Evolutionary conservation across 805 yeast genomes (phyloP).

Genomic region (Cyberlindnera misumaiensis): DNA sequence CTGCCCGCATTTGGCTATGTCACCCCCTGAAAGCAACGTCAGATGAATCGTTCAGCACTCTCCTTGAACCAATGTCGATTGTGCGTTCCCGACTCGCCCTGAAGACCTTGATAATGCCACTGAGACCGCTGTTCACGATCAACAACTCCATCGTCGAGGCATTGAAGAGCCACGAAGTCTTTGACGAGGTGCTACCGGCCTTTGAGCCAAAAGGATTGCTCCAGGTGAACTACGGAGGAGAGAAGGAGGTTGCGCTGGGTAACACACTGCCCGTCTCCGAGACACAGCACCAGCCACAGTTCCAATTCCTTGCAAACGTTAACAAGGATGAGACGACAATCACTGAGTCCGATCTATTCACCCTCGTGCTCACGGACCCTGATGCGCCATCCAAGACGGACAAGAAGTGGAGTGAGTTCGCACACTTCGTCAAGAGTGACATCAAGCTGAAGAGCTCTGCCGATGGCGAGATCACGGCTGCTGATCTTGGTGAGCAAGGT

Average conservation of each 20-base stretch:
- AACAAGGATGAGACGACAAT: conserved; percentile 9
- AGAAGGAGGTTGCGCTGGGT: conserved; percentile 68
- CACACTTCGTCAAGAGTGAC: conserved; percentile 64
- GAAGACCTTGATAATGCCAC: conserved; percentile 9
- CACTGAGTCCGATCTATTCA: conserved; percentile 45
- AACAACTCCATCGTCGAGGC: conserved; percentile 29
- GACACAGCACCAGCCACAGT: conserved; percentile 60
- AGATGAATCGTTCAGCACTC: no score
- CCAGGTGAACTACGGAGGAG: conserved; percentile 55
- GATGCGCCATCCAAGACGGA: conserved; percentile 86
- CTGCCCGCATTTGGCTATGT: no score
- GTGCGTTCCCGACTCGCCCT: not conserved
- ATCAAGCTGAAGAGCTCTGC: conserved; percentile 37
- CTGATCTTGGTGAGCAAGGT: conserved; percentile 30
- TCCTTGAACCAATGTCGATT: no score
- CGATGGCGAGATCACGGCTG: conserved; percentile 30
- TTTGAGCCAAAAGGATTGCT: conserved; percentile 34
- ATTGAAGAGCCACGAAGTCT: conserved; percentile 32
- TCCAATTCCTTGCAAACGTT: conserved; percentile 50
- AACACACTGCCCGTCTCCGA: conserved; percentile 58
- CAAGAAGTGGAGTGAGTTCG: conserved; percentile 82
- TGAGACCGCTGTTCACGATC: conserved; percentile 22
- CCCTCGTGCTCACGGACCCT: conserved; percentile 83
- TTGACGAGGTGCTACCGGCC: conserved; percentile 34
- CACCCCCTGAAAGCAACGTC: no score